Evolutionary conservation across 306 rosid species (phyloP).

Genomic region (Alnus rubra): DNA sequence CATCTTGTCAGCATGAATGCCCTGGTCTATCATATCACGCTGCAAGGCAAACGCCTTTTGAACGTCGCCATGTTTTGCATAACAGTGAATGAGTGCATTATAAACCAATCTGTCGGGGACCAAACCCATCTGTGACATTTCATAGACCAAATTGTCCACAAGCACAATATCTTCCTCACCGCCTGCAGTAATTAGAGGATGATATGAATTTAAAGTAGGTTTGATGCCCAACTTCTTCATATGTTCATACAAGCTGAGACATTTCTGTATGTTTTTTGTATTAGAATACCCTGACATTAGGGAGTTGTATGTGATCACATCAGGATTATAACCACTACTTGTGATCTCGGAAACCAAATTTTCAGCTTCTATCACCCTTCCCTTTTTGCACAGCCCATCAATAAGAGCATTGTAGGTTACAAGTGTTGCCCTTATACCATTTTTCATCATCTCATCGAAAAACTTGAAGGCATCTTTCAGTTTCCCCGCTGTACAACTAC

Average conservation of each 20-base stretch:
- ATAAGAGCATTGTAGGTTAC: conserved; percentile 70
- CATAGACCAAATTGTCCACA: conserved; percentile 50
- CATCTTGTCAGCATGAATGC: conserved; percentile 59
- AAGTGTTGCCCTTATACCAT: conserved; percentile 58
- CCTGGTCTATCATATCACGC: conserved; percentile 57
- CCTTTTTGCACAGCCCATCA: conserved; percentile 68
- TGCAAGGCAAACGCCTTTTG: conserved; percentile 54
- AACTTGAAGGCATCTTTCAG: conserved; percentile 55
- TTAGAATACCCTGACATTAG: conserved; percentile 70
- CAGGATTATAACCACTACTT: conserved; percentile 49
- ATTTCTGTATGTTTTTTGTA: conserved; percentile 46
- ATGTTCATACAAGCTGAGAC: conserved; percentile 58
- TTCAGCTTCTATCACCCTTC: conserved; percentile 63
- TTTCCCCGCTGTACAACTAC: conserved; percentile 52
- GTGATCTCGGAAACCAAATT: conserved; percentile 44
- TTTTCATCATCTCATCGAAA: conserved; percentile 57
- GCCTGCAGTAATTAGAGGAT: conserved; percentile 61
- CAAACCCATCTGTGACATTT: conserved; percentile 57
- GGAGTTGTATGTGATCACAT: conserved; percentile 81
- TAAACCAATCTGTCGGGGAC: conserved; percentile 62
- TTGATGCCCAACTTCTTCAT: conserved; percentile 62
- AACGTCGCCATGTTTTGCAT: conserved; percentile 58
- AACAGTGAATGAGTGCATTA: conserved; percentile 51
- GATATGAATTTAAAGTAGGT: conserved; percentile 67
- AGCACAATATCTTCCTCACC: conserved; percentile 47